Conservation (phyloP, 805 yeast genomes). For the Starmera amethionina region DNA sequence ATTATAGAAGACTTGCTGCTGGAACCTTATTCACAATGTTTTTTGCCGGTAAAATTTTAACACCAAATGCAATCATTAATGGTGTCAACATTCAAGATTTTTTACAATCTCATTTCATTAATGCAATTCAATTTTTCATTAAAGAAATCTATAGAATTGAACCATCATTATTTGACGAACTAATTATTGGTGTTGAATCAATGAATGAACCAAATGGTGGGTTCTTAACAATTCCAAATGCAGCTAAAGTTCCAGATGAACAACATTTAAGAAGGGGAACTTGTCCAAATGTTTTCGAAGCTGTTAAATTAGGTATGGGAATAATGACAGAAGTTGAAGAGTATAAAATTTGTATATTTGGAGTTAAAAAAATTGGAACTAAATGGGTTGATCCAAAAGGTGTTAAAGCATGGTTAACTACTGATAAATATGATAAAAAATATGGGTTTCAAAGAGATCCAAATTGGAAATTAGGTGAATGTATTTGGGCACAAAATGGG, state of each 20-base stretch:
- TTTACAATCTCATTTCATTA: conserved; percentile 53
- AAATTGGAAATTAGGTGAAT: conserved; percentile 62
- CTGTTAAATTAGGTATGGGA: conserved; percentile 75
- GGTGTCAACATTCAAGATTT: conserved; percentile 71
- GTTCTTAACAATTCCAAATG: conserved; percentile 49
- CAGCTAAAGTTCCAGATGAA: conserved; percentile 42
- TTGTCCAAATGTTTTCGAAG: conserved; percentile 73
- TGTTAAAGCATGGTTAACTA: conserved; percentile 54
- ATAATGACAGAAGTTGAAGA: conserved; percentile 54
- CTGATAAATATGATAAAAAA: conserved; percentile 44
- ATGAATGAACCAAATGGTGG: conserved; percentile 84
- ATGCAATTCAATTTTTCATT: conserved; percentile 41
- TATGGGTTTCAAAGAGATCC: conserved; percentile 63
- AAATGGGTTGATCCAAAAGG: conserved; percentile 58
- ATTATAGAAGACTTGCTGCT: conserved; percentile 66
- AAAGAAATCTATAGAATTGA: conserved; percentile 26
- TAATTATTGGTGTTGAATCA: conserved; percentile 72
- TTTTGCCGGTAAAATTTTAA: conserved; percentile 66
- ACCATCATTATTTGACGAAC: conserved; percentile 35
- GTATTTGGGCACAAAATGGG: conserved; percentile 74
- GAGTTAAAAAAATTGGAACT: conserved; percentile 60
- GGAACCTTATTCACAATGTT: conserved; percentile 80
- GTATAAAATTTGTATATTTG: conserved; percentile 63
- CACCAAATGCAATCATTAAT: conserved; percentile 67
- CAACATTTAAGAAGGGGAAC: conserved; percentile 70